A percentile compares a stretch with the other conserved stretches of the same genome.
These are phyloP conservation scores for Globisporangium spiculum DNA, from an alignment of 352 stramenopile genomes.

Conservation along the genomic window DNA sequence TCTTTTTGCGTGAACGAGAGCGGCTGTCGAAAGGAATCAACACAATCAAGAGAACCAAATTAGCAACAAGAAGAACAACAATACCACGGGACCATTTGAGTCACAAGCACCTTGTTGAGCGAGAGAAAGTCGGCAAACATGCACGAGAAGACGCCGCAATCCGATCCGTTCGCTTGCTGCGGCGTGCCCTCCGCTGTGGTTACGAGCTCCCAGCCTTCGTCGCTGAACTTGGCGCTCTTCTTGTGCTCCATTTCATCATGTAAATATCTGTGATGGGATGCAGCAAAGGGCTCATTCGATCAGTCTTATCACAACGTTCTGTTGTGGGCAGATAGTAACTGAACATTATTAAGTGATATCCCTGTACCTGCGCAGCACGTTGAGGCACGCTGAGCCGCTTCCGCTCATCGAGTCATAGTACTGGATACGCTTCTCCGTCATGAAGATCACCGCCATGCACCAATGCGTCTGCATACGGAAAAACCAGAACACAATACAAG, in stretches of 20 bases:
- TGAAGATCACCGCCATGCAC: conserved; percentile 85
- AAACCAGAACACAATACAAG: neutral
- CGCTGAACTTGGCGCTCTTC: conserved; percentile 67
- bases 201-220: conserved; percentile 65
- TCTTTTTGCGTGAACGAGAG: conserved; percentile 76
- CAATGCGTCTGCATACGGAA: conserved; percentile 65
- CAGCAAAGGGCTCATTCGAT: neutral
- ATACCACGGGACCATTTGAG: neutral
- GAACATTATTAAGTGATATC: neutral
- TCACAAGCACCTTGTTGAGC: conserved; percentile 45
- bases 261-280: conserved; percentile 50
- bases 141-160: conserved; percentile 86
- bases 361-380: conserved; percentile 56
- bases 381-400: conserved; percentile 60
- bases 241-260: conserved; percentile 85
- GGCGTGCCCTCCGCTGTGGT: conserved; percentile 53
- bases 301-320: neutral
- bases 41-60: neutral
- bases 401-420: conserved; percentile 88
- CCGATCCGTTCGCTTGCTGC: conserved; percentile 77
- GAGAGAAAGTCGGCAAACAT: conserved; percentile 84
- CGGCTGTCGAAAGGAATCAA: conserved; percentile 23
- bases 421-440: conserved; percentile 87
- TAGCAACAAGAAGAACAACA: neutral
- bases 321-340: neutral